These are phyloP conservation scores for Fragosphaeria purpurea DNA, from an alignment of 2,329 filamentous ascomycete species.

Conservation along the genomic window DNA sequence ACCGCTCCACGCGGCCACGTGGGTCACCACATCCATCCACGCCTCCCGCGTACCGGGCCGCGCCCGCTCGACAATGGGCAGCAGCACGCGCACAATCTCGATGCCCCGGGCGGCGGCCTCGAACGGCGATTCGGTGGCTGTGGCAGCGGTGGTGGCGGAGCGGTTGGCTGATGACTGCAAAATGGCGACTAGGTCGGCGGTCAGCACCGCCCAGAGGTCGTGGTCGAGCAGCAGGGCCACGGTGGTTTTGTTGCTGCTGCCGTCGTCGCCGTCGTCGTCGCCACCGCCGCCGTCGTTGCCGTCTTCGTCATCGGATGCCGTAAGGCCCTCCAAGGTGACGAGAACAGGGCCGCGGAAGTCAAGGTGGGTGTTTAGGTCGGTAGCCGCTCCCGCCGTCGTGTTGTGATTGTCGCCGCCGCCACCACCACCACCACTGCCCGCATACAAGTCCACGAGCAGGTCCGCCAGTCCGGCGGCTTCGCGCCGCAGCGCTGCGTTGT, in stretches of 20 bases:
- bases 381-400: slow-evolving; percentile 5
- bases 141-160: background rate
- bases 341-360: slow-evolving; percentile 50
- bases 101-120: slow-evolving; percentile 33
- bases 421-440: background rate
- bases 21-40: slow-evolving; percentile 47
- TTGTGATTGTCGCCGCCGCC: background rate
- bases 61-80: slow-evolving; percentile 40
- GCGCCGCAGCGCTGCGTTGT: slow-evolving; percentile 46
- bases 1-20: slow-evolving; percentile 37
- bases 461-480: slow-evolving; percentile 51
- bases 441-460: slow-evolving; percentile 54
- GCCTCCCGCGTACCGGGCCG: slow-evolving; percentile 32
- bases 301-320: slow-evolving; percentile 36
- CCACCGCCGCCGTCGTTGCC: slow-evolving; percentile 8
- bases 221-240: slow-evolving; percentile 37
- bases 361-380: slow-evolving; percentile 16
- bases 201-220: slow-evolving; percentile 43
- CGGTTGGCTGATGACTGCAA: slow-evolving; percentile 18
- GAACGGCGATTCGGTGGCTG: too few relatives aligned
- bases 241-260: slow-evolving; percentile 38
- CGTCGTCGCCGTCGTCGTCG: background rate
- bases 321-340: slow-evolving; percentile 49
- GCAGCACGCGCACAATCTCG: slow-evolving; percentile 46
- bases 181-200: slow-evolving; percentile 37